Evolutionary conservation across 2,329 filamentous ascomycete genomes (phyloP), one percentile per base, ranked within the genome.

Genomic region (Blumeria graminis): DNA sequence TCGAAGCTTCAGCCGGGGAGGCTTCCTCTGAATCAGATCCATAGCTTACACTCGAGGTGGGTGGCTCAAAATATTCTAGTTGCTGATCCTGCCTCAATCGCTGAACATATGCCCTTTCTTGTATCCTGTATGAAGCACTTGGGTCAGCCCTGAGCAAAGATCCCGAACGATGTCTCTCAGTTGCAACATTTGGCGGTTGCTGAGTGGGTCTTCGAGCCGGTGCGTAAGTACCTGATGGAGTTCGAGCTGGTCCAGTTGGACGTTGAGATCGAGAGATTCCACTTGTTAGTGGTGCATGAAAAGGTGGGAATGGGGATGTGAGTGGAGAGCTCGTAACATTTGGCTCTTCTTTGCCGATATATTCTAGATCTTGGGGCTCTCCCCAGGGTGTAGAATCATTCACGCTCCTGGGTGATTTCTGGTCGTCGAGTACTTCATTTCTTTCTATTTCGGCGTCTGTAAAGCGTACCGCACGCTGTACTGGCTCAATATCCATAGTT

Each of bases 41-140:
- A 66, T 84, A 82, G 58, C 76, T 78, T 60, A 86, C 71, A 60
- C 77, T 81, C 45, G 80, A 80, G 1, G 81, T 78, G 62, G 85
- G 83, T 11, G 80, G 74, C 57, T 88, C 81, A 60, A 72, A 68
- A 46, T 67, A 68, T 57, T 67, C 67, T 28, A 63, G 61, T 18
- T 73, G 71, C 46, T 80, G 78, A 62, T 92, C 86, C 66, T 93
- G 86, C 57, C 88, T 81, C 65, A 96, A 77, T 63, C 90, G 82
- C 68, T 94, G 87, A 36, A 96, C 83, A 67, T 98, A 98, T 57
- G 90, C 90, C 67, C 89, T 86, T 69, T 96, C 90, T 69, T 96
- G 87, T 52, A 86, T 85, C 58, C 84, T 74, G 66, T 86, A 86
- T 62, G 84, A 80, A 55, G 81, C 80, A 63, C 82, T 82, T 9